Evolutionary conservation across 192 early-diverging fungal genomes (phyloP), one percentile per base, ranked within the genome.

Genomic region (Coemansia sp.): DNA sequence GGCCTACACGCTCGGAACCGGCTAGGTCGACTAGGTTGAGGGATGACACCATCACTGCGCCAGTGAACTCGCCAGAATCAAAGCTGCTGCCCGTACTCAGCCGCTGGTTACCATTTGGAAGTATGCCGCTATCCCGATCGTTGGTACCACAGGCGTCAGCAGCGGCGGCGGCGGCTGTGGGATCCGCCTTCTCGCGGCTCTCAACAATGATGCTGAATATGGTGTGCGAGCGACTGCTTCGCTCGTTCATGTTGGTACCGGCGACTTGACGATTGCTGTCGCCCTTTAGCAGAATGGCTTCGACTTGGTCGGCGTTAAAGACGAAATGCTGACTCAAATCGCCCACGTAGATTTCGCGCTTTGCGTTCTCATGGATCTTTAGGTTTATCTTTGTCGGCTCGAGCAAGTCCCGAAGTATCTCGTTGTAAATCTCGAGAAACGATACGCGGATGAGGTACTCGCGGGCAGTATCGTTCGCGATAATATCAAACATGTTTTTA

Each of bases 391-490:
- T 92, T 24, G 90, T 87, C 0, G 97, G 95, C 21, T 88, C 84
- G 3, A 99, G 85, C 37, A 99, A 76, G 74, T 99, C 98, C 17
- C 90, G 89, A 63, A 99, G 89, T 0, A 85, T 88, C 73, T 97
- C 95, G 78, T 97, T 97, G 81, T 99, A 99, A 41, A 99, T 98
- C 75, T 99, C 98, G 64, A 99, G 68, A 77, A 98, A 99, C 33
- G 93, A 94, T n/a, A 98, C 98, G 57, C 95, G 89, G 40, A 99
- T 70, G 29, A 98, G 76, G 65, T 92, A 99, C 76, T 95, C 93
- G 14, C 92, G 89, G 21, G 88, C 85, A 7, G 59, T 36, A 35
- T 79, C 79, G 29, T 57, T 60, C 24, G 74, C 71, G 33, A 85
- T 77, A 27, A 75, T 72, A 17, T 73, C 63, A 72, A 92, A 92